phyloP scores from a whole-genome alignment of 495 filamentous ascomycete genomes.

The Cenococcum geophilum region DNA sequence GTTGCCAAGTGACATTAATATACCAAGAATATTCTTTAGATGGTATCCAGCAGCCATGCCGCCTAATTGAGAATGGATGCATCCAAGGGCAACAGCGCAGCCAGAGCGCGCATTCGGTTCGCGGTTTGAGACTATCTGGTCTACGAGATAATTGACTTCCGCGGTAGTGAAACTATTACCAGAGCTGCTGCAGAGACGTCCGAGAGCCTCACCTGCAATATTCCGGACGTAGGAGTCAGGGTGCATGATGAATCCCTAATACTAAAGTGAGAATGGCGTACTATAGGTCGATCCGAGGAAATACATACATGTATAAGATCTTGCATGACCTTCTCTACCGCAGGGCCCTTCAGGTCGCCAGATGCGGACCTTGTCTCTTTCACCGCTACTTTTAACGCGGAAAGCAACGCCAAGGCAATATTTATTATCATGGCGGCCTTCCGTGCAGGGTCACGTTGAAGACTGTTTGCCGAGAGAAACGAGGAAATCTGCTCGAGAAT shows the following conservation, averaged over 20 bases:
- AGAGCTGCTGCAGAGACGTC: constrained; percentile 78
- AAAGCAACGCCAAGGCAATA: constrained; percentile 72
- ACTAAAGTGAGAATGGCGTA: constrained; percentile 1
- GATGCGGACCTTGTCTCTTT: constrained; percentile 66
- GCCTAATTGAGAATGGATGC: constrained; percentile 89
- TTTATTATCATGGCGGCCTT: constrained; percentile 90
- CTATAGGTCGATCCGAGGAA: background rate
- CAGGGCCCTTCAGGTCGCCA: constrained; percentile 65
- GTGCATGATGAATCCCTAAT: constrained; percentile 66
- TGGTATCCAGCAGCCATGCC: constrained; percentile 98
- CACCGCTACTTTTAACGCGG: constrained; percentile 73
- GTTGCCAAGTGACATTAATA: constrained; percentile 90
- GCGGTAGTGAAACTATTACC: constrained; percentile 83
- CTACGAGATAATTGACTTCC: constrained; percentile 86
- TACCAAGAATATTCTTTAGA: constrained; percentile 88
- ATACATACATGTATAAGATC: constrained; percentile 62
- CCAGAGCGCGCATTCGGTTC: constrained; percentile 91
- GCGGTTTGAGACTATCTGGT: constrained; percentile 85
- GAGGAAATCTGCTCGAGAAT: constrained; percentile 88
- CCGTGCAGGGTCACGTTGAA: constrained; percentile 81
- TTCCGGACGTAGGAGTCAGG: constrained; percentile 78
- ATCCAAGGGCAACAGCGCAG: constrained; percentile 87
- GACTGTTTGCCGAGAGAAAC: constrained; percentile 66
- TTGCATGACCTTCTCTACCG: constrained; percentile 82
- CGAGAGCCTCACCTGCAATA: constrained; percentile 81